These are phyloP conservation scores for Pogostemon cablin DNA, from an alignment of 257 asterid species.

Conservation along the genomic window DNA sequence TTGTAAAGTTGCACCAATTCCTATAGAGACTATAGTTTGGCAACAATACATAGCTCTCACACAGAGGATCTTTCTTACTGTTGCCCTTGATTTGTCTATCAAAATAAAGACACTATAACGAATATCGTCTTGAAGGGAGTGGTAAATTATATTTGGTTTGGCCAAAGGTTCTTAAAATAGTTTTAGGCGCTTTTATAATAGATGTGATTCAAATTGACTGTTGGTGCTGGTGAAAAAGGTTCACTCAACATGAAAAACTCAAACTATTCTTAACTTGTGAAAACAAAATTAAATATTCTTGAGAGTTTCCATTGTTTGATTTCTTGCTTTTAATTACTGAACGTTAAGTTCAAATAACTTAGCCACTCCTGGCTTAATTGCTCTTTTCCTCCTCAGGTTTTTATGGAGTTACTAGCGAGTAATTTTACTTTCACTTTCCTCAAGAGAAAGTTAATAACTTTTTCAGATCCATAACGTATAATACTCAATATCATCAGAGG, in stretches of 20 bases:
- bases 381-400: no score
- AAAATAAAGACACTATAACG: constrained; percentile 78
- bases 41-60: constrained; percentile 95
- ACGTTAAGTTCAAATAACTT: no score
- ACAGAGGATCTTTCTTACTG: constrained; percentile 84
- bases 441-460: not conserved
- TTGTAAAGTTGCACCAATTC: constrained; percentile 98
- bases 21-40: constrained; percentile 99
- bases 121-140: constrained; percentile 98
- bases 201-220: constrained; percentile 1
- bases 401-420: no score
- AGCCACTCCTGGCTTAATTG: no score
- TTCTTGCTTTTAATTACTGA: no score
- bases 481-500: not conserved
- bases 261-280: not conserved
- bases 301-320: no score
- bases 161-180: constrained; percentile 3
- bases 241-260: not conserved
- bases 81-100: constrained; percentile 98
- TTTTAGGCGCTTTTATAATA: no score
- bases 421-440: not conserved
- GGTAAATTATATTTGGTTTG: constrained; percentile 49
- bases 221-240: not conserved
- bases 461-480: not conserved
- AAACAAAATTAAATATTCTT: no score